These are phyloP conservation scores for Chlorella sorokiniana DNA, from an alignment of 139 green algal genomes.

Conservation along the genomic window DNA sequence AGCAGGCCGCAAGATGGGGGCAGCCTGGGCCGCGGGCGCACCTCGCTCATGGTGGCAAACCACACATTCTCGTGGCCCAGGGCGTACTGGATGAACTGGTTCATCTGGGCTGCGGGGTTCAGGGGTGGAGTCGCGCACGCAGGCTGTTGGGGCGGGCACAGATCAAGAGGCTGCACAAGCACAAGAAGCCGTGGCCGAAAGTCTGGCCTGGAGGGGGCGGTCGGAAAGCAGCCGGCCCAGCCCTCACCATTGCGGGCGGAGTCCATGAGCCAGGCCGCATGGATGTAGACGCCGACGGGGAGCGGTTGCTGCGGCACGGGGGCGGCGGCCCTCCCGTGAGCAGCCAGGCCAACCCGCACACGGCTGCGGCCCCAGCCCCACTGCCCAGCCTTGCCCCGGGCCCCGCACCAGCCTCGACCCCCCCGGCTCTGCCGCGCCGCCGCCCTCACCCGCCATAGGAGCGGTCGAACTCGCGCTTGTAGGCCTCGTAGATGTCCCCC, in stretches of 20 bases:
- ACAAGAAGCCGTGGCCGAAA: neutral
- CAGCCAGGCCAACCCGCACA: too few relatives aligned
- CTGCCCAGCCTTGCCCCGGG: neutral
- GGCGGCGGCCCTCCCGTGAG: too few relatives aligned
- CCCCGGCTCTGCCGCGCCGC: neutral
- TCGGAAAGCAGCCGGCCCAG: neutral
- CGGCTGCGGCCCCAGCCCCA: neutral
- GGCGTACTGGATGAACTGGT: conserved; percentile 31
- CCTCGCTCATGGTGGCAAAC: conserved; percentile 36
- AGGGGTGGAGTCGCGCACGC: too few relatives aligned
- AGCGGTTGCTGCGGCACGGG: conserved; percentile 21
- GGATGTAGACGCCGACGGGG: conserved; percentile 39
- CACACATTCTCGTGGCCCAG: conserved; percentile 14
- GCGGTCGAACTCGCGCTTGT: conserved; percentile 38
- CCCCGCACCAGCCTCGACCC: too few relatives aligned
- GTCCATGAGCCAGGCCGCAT: conserved; percentile 37
- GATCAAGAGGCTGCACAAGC: neutral
- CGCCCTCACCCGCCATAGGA: conserved; percentile 26
- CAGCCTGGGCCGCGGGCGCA: too few relatives aligned
- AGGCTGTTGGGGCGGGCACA: neutral
- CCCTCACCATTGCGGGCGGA: conserved; percentile 8
- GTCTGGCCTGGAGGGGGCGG: neutral
- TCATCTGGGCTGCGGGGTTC: conserved; percentile 8
- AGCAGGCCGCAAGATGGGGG: too few relatives aligned
- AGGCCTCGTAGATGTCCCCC: conserved; percentile 33